Evolutionary conservation across 2,329 filamentous ascomycete species (phyloP).

Genomic region (Penicillium freii): DNA sequence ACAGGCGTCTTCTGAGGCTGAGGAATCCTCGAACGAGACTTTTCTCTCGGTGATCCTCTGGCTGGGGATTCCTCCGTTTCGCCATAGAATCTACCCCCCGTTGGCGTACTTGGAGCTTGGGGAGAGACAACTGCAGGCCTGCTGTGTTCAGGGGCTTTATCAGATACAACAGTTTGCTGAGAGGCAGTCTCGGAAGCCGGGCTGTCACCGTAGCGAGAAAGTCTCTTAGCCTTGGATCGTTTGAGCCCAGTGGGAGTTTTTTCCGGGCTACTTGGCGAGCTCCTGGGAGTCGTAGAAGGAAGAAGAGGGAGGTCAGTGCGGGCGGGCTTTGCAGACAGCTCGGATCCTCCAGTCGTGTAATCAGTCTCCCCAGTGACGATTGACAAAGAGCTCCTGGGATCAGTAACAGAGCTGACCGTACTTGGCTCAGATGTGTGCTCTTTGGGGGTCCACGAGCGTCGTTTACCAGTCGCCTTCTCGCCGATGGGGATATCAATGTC

Average conservation of each 20-base stretch:
- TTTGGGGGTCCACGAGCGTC: conserved; percentile 31
- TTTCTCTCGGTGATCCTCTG: conserved; percentile 18
- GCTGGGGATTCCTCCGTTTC: conserved; percentile 12
- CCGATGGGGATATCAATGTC: conserved; percentile 63
- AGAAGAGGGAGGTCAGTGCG: conserved; percentile 31
- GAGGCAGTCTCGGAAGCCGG: conserved; percentile 28
- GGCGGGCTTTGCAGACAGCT: conserved; percentile 23
- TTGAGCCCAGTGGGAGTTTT: conserved; percentile 38
- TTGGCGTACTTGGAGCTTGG: conserved; percentile 5
- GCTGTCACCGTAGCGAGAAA: conserved; percentile 40
- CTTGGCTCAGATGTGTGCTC: conserved; percentile 35
- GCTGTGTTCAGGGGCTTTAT: conserved; percentile 17
- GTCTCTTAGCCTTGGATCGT: conserved; percentile 42
- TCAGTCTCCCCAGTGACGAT: conserved; percentile 37
- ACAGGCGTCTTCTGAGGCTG: conserved; percentile 26
- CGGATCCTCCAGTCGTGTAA: conserved; percentile 26
- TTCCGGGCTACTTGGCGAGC: conserved; percentile 25
- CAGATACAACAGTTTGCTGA: conserved; percentile 24
- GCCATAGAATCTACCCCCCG: conserved; percentile 18
- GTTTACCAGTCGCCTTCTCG: conserved; percentile 51
- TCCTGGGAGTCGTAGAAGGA: conserved; percentile 26
- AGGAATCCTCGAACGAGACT: conserved; percentile 11
- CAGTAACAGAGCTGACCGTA: conserved; percentile 29
- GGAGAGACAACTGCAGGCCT: conserved; percentile 12
- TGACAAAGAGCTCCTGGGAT: conserved; percentile 30